phyloP scores from a whole-genome alignment of 2,329 filamentous ascomycete genomes.

The Hypoxylon sp. region DNA sequence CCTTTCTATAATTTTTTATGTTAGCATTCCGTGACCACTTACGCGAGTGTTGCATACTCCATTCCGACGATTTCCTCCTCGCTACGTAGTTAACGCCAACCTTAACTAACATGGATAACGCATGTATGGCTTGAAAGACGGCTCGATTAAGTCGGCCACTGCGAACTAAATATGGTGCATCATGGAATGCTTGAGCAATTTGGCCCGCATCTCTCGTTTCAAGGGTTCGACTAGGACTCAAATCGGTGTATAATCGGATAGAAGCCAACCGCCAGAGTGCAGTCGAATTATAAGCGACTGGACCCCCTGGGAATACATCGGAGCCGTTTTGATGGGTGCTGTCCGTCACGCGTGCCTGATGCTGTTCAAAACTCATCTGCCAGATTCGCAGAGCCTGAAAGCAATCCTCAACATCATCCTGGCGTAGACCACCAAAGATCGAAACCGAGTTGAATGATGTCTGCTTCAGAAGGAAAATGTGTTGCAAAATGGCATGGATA shows the following conservation, averaged over 20 bases:
- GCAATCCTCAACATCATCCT: conserved; percentile 71
- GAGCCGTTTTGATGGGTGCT: conserved; percentile 62
- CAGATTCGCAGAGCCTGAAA: conserved; percentile 70
- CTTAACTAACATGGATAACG: conserved; percentile 76
- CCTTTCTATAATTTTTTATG: conserved; percentile 13
- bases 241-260: conserved; percentile 76
- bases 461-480: conserved; percentile 79
- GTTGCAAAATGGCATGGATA: conserved; percentile 79
- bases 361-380: conserved; percentile 72
- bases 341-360: conserved; percentile 67
- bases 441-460: conserved; percentile 67
- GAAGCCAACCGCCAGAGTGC: conserved; percentile 73
- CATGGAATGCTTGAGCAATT: conserved; percentile 73
- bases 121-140: conserved; percentile 77
- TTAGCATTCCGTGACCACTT: conserved; percentile 55
- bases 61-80: conserved; percentile 72
- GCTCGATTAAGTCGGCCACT: conserved; percentile 74
- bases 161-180: conserved; percentile 71
- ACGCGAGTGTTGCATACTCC: conserved; percentile 75
- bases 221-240: conserved; percentile 73
- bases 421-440: conserved; percentile 66
- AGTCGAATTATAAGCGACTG: conserved; percentile 77
- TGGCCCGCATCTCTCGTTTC: conserved; percentile 75
- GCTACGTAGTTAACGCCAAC: conserved; percentile 74
- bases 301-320: conserved; percentile 69